phyloP scores from a whole-genome alignment of 345 rosid species.

The Orychophragmus violaceus region DNA sequence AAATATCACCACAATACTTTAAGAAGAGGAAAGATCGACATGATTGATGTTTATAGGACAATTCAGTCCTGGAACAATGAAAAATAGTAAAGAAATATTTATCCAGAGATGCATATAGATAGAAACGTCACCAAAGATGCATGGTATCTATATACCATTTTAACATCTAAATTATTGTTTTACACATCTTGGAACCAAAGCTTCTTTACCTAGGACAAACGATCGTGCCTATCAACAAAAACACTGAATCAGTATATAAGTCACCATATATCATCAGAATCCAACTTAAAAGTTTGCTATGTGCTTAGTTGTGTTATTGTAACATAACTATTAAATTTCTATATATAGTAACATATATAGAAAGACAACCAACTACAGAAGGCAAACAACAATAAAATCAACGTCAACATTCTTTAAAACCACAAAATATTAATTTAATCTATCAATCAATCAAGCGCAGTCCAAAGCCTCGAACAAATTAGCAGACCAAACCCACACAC shows the following conservation, averaged over 20 bases:
- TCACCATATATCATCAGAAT: not conserved
- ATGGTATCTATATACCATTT: not conserved
- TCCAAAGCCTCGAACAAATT: constrained; percentile 4
- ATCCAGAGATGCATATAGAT: not conserved
- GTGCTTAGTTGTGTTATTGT: not conserved
- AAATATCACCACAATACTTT: not conserved
- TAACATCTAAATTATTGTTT: not conserved
- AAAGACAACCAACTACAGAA: not conserved
- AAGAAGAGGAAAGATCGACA: not conserved
- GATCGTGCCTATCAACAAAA: not conserved
- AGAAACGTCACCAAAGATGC: not conserved
- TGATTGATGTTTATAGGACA: not conserved
- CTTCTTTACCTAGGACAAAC: not conserved
- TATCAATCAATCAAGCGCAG: constrained; percentile 1
- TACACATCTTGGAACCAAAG: not conserved
- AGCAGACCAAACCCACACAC: constrained; percentile 1
- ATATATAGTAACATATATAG: not conserved
- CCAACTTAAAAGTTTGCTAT: not conserved
- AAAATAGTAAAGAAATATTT: not conserved
- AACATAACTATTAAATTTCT: not conserved
- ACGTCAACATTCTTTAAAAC: not conserved
- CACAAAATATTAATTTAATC: not conserved
- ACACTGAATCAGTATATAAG: not conserved
- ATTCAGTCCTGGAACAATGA: not conserved
- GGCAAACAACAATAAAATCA: not conserved